Evolutionary conservation across 345 rosid species (phyloP).

Genomic region (Toxicodendron radicans): DNA sequence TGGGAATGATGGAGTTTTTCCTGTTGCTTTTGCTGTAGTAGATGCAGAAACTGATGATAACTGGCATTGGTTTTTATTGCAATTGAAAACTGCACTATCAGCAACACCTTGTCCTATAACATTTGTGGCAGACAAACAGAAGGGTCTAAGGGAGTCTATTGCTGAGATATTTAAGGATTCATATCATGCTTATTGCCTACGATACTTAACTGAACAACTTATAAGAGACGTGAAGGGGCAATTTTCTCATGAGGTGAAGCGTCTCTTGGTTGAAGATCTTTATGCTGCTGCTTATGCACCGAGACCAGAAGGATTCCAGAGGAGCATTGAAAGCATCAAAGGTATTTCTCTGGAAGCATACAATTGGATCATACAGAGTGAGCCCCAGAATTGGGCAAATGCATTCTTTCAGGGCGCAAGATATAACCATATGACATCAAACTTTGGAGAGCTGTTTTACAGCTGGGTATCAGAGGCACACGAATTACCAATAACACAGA

Average conservation of each 20-base stretch:
- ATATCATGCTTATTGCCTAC: slow-evolving; percentile 72
- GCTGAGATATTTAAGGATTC: slow-evolving; percentile 62
- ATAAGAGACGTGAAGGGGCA: slow-evolving; percentile 79
- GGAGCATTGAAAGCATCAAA: slow-evolving; percentile 67
- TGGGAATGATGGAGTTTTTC: slow-evolving; percentile 78
- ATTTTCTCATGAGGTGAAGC: slow-evolving; percentile 86
- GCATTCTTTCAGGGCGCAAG: slow-evolving; percentile 80
- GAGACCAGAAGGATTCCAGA: slow-evolving; percentile 60
- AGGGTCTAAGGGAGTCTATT: slow-evolving; percentile 70
- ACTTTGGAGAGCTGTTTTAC: slow-evolving; percentile 79
- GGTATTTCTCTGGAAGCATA: slow-evolving; percentile 78
- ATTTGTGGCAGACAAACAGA: slow-evolving; percentile 79
- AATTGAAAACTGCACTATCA: slow-evolving; percentile 65
- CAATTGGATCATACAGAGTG: slow-evolving; percentile 78
- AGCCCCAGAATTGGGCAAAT: slow-evolving; percentile 90
- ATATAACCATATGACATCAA: slow-evolving; percentile 79
- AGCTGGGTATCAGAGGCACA: slow-evolving; percentile 81
- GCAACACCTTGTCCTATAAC: slow-evolving; percentile 59
- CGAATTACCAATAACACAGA: slow-evolving; percentile 88
- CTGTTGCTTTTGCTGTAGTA: slow-evolving; percentile 81
- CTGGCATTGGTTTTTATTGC: slow-evolving; percentile 93
- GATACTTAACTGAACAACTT: slow-evolving; percentile 71
- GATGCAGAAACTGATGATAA: slow-evolving; percentile 78
- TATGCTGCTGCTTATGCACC: slow-evolving; percentile 72
- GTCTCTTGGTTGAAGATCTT: slow-evolving; percentile 75